These are phyloP conservation scores for Termitomyces sp. DNA, from an alignment of 768 basidiomycete species.

Conservation along the genomic window DNA sequence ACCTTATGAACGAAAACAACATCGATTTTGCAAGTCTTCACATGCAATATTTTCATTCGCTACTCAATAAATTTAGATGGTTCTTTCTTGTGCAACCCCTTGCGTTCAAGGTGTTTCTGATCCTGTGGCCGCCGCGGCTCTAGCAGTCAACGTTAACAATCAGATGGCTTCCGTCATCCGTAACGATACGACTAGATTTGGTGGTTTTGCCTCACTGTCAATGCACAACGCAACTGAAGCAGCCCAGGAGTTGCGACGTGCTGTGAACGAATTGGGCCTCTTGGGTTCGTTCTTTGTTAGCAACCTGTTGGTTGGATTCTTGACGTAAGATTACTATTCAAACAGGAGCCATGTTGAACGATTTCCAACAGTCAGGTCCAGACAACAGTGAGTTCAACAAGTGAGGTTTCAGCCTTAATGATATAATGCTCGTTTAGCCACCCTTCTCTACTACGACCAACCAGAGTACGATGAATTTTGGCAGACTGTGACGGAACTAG, in stretches of 20 bases:
- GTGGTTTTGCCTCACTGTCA: slow-evolving; percentile 34
- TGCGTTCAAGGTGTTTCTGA: slow-evolving; percentile 35
- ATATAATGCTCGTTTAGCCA: slow-evolving; percentile 17
- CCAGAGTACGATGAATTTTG: slow-evolving; percentile 34
- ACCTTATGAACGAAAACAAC: slow-evolving; percentile 29
- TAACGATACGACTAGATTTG: slow-evolving; percentile 35
- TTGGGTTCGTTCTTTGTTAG: slow-evolving; percentile 18
- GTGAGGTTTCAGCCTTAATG: no score
- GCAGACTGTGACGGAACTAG: slow-evolving; percentile 29
- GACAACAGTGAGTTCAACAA: slow-evolving; percentile 24
- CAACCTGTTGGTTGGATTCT: background rate
- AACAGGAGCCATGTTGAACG: slow-evolving; percentile 34
- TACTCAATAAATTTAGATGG: slow-evolving; percentile 23
- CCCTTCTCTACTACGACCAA: slow-evolving; percentile 31
- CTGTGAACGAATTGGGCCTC: slow-evolving; percentile 34
- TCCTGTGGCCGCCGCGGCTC: slow-evolving; percentile 22
- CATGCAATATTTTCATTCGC: background rate
- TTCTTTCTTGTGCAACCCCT: slow-evolving; percentile 31
- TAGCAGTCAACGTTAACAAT: slow-evolving; percentile 32
- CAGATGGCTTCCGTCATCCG: slow-evolving; percentile 29
- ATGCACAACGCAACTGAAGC: slow-evolving; percentile 42
- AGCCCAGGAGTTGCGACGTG: slow-evolving; percentile 31
- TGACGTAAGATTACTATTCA: background rate
- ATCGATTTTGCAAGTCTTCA: slow-evolving; percentile 29
- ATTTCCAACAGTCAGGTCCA: slow-evolving; percentile 37